Percentiles rank a stretch among this genome's conserved stretches.
Conservation (phyloP, 2,329 filamentous ascomycete genomes). For the Epichloe uncinata region DNA sequence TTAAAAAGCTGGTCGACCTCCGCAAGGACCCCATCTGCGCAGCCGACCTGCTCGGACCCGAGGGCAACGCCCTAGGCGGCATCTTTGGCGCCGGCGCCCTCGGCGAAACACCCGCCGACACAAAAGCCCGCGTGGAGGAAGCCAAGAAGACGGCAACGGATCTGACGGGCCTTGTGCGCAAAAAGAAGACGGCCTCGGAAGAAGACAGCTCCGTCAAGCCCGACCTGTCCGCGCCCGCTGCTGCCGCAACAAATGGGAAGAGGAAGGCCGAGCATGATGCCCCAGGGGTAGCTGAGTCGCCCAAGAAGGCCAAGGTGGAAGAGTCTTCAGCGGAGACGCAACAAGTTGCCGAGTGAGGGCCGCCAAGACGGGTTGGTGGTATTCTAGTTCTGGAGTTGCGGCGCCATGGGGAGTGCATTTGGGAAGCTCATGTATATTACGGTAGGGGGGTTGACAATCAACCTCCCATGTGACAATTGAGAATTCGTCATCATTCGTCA, state of each 20-base stretch:
- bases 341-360: neutral
- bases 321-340: constrained; percentile 1
- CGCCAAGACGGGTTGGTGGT: neutral
- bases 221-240: constrained; percentile 4
- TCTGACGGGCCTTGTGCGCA: constrained; percentile 60
- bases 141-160: constrained; percentile 64
- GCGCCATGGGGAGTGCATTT: neutral
- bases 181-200: constrained; percentile 41
- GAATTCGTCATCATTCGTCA: too few species aligned
- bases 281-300: constrained; percentile 13
- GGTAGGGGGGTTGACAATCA: too few species aligned
- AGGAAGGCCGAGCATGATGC: constrained; percentile 21
- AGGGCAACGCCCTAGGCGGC: constrained; percentile 35
- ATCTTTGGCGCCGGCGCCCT: constrained; percentile 50
- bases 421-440: too few species aligned
- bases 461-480: too few species aligned
- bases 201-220: constrained; percentile 8
- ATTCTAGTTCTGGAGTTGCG: neutral
- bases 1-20: constrained; percentile 49
- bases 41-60: constrained; percentile 19
- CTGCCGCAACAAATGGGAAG: constrained; percentile 24
- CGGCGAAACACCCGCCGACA: constrained; percentile 47
- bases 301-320: constrained; percentile 25
- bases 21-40: constrained; percentile 41
- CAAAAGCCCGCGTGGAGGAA: constrained; percentile 53